Evolutionary conservation across 768 basidiomycete genomes (phyloP), one percentile per base, ranked within the genome.

Genomic region (Leccinum boreale): DNA sequence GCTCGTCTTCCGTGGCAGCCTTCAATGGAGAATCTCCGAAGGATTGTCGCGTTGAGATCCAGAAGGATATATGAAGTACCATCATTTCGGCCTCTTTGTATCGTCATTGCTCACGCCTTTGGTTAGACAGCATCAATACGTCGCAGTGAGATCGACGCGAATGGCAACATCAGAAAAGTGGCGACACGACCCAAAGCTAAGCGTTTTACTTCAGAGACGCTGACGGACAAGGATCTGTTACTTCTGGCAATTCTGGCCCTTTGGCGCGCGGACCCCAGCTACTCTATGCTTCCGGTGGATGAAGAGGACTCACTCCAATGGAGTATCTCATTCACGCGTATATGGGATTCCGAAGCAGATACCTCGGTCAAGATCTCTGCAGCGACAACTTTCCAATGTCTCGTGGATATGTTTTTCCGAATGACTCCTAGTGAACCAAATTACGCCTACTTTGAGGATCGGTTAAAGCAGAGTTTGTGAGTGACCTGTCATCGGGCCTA

Each of bases 151-250:
- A 68, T 84, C 8, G 89, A 90, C 61, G 70, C 77, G 19, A 75
- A 77, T 47, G 85, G 85, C 8, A 81, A 77, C 54, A 62, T 79
- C 51, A 85, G 82, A 65, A 81, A 83, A 48, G 62, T 79, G 14
- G 76, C 82, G 4, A 62, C 73, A 3, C 79, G 85, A 17, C 90
- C 90, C 3, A 87, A 83, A 67, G 81, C 81, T 11, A 84, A 83
- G 57, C 81, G 82, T 1, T 77, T 77, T 29, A 77, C 79, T 2
- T 75, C 77, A 5, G 86, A 89, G 67, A 81, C 85, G 2, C 73
- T 90, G 4, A 75, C 79, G 0, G 89, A 91, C 60, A 77, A 82
- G 42, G 91, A 93, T 61, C 76, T 90, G 15, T 77, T 94, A 9
- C 72, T 90, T 10, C 75, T 92, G 3, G 83, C 81, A 4, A 79